phyloP scores from a whole-genome alignment of 768 basidiomycete genomes.

The Sarcodon aspratus region DNA sequence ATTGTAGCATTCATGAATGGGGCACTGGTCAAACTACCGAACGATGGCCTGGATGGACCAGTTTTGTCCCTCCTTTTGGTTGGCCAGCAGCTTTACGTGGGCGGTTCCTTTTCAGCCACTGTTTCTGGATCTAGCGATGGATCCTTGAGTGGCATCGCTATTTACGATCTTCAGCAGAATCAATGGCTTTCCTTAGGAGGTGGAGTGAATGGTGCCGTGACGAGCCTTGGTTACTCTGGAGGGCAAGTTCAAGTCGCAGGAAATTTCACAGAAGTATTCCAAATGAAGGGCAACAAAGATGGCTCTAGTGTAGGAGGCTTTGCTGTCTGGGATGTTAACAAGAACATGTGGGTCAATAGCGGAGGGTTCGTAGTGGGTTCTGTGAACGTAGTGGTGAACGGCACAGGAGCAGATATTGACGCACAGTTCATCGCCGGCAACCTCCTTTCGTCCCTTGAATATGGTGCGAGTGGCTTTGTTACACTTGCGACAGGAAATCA shows the following conservation, averaged over 20 bases:
- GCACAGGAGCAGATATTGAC: slow-evolving; percentile 33
- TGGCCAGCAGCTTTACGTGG: slow-evolving; percentile 65
- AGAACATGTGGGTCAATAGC: slow-evolving; percentile 55
- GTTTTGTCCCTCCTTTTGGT: slow-evolving; percentile 58
- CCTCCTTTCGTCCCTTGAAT: slow-evolving; percentile 40
- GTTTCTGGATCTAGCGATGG: slow-evolving; percentile 37
- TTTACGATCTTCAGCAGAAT: slow-evolving; percentile 56
- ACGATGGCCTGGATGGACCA: slow-evolving; percentile 69
- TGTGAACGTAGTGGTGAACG: slow-evolving; percentile 60
- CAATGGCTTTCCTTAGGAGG: slow-evolving; percentile 60
- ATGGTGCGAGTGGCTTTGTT: slow-evolving; percentile 73
- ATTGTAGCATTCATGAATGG: slow-evolving; percentile 62
- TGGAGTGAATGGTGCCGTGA: slow-evolving; percentile 73
- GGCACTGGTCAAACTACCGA: slow-evolving; percentile 36
- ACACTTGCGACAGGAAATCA: slow-evolving; percentile 55
- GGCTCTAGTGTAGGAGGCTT: slow-evolving; percentile 44
- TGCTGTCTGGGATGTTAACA: slow-evolving; percentile 59
- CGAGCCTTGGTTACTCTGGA: slow-evolving; percentile 37
- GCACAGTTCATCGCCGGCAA: slow-evolving; percentile 64
- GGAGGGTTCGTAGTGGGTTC: slow-evolving; percentile 66
- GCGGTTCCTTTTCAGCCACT: slow-evolving; percentile 80
- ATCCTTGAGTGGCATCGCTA: slow-evolving; percentile 46
- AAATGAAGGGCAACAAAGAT: slow-evolving; percentile 16
- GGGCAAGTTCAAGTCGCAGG: slow-evolving; percentile 57
- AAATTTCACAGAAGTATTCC: slow-evolving; percentile 50